Evolutionary conservation across 2,329 filamentous ascomycete genomes (phyloP), one percentile per base, ranked within the genome.

Genomic region (Colletotrichum godetiae): DNA sequence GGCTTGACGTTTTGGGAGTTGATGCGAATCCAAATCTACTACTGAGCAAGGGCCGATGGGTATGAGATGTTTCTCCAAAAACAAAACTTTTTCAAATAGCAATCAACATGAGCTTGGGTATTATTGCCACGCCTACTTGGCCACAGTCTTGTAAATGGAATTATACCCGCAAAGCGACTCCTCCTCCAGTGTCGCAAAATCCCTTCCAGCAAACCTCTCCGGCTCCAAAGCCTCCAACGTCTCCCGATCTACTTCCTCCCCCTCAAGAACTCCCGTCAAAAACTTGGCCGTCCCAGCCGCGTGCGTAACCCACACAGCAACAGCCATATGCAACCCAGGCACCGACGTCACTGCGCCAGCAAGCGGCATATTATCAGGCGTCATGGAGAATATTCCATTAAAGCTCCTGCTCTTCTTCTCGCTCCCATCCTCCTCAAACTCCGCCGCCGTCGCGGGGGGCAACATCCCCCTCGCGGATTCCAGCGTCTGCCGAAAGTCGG

Each of bases 361-460:
- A 22, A 66, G 31, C 27, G 73, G 70, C 69, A 73, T 5, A 88
- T 70, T 70, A 53, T 70, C 67, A 22, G 67, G 67, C 29, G 67
- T 70, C 67, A 70, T 60, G 15, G 67, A 66, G 37, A 70, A 70
- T 10, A 70, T 70, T 8, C 67, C 67, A n/a, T 66, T 70, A 37
- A 70, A 65, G 24, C 46, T 66, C 19, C 35, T 62, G 3, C 60
- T 42, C 37, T 42, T 13, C 15, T 42, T 7, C 37, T 42, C 37
- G 3, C 37, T 42, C 37, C 5, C 37, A 6, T 19, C 61, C 12
- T 49, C 49, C 4, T 31, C 52, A 13, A 70, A 63, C n/a, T 66
- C 33, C 22, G 53, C 37, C 5, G 27, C 42, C 13, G 67, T 8
- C 19, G 27, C 37, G 2, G 22, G 22, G 6, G 67, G 67, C 11